Conservation (phyloP, 1,139 yeast genomes). For the Scheffersomyces parashehatae region DNA sequence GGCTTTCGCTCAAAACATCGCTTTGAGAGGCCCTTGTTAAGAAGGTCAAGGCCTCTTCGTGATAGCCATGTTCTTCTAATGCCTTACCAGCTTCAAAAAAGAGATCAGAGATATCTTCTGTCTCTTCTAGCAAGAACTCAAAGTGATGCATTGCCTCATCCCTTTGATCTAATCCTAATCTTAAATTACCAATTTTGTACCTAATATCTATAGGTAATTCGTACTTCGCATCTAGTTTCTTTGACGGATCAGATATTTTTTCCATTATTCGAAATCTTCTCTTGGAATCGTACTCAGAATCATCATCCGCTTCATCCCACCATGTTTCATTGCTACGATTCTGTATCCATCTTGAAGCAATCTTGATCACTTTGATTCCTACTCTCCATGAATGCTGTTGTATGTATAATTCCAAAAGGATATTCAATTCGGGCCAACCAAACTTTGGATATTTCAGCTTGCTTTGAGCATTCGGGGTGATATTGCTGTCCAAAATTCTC, state of each 20-base stretch:
- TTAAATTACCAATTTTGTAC: slow-evolving; percentile 70
- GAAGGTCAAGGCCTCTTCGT: slow-evolving; percentile 70
- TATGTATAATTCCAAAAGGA: slow-evolving; percentile 74
- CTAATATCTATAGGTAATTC: slow-evolving; percentile 83
- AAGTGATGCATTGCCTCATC: slow-evolving; percentile 77
- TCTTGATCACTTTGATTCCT: slow-evolving; percentile 66
- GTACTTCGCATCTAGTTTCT: slow-evolving; percentile 26
- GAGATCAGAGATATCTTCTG: slow-evolving; percentile 67
- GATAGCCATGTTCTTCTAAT: slow-evolving; percentile 66
- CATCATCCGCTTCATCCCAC: slow-evolving; percentile 81
- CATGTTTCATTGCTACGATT: slow-evolving; percentile 67
- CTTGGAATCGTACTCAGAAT: slow-evolving; percentile 73
- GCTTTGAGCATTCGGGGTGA: slow-evolving; percentile 30
- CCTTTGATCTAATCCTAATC: slow-evolving; percentile 63
- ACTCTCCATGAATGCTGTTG: slow-evolving; percentile 63
- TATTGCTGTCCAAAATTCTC: slow-evolving; percentile 61
- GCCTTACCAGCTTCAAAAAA: slow-evolving; percentile 75
- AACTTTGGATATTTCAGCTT: slow-evolving; percentile 47
- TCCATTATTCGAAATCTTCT: slow-evolving; percentile 49
- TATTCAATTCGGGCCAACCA: slow-evolving; percentile 88
- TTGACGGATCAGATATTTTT: slow-evolving; percentile 9
- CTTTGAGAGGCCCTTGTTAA: slow-evolving; percentile 54
- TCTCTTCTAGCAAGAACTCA: slow-evolving; percentile 54
- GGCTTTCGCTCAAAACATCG: slow-evolving; percentile 44
- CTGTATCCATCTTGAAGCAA: slow-evolving; percentile 83